Percentiles rank a stretch among this genome's conserved stretches.
These are phyloP conservation scores for Rhodofomes roseus DNA, from an alignment of 1,284 basidiomycete species.

Conservation along the genomic window DNA sequence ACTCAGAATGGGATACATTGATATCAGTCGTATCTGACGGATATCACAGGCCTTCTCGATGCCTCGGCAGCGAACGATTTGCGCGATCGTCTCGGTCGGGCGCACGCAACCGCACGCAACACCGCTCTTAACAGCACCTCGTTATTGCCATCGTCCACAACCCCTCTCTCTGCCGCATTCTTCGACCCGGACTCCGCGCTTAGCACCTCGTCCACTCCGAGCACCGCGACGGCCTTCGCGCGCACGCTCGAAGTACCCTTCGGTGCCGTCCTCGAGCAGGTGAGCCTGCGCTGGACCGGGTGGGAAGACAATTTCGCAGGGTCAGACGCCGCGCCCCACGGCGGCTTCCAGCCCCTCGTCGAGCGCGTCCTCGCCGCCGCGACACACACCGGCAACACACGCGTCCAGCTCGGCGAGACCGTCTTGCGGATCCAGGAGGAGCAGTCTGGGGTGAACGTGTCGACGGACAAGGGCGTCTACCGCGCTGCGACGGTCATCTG, in stretches of 20 bases:
- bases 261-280: background rate
- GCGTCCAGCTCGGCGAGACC: background rate
- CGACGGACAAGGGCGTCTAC: constrained; percentile 1
- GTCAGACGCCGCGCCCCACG: background rate
- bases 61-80: background rate
- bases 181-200: background rate
- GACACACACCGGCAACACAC: background rate
- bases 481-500: constrained; percentile 20
- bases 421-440: background rate
- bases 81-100: background rate
- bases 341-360: background rate
- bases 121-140: background rate
- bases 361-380: background rate
- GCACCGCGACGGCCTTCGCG: background rate
- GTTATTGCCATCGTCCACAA: background rate
- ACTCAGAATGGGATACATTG: background rate
- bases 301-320: constrained; percentile 2
- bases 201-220: background rate
- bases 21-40: background rate
- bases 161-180: background rate
- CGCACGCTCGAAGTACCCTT: constrained; percentile 1
- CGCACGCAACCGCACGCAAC: background rate
- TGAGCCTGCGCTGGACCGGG: constrained; percentile 1
- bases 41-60: background rate
- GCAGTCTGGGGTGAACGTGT: background rate